phyloP scores from a whole-genome alignment of 2,329 filamentous ascomycete species.

The Trichoderma sp. region DNA sequence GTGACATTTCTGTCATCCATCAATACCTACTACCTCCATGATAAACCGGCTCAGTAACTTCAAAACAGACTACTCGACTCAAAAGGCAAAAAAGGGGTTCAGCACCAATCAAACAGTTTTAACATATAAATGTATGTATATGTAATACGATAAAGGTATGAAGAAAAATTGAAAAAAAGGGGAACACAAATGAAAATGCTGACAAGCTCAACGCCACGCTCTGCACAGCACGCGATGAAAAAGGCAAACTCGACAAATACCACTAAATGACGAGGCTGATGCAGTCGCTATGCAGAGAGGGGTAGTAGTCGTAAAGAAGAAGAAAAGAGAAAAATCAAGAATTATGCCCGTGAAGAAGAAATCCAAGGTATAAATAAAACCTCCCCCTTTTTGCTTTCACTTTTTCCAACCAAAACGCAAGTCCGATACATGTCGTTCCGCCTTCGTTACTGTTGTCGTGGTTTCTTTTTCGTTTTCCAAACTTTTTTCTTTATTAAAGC shows the following conservation, averaged over 20 bases:
- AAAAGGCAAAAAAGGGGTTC: not conserved
- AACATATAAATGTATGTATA: constrained; percentile 4
- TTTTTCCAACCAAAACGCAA: constrained; percentile 9
- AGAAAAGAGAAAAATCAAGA: not conserved
- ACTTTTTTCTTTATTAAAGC: not conserved
- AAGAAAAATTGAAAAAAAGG: not conserved
- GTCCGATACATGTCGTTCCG: not conserved
- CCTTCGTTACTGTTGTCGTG: constrained; percentile 11
- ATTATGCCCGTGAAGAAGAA: constrained; percentile 13
- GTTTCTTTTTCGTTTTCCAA: constrained; percentile 6
- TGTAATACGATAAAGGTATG: not conserved
- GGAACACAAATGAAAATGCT: constrained; percentile 15
- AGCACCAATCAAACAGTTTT: not conserved
- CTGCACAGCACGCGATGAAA: constrained; percentile 16
- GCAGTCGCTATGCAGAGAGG: constrained; percentile 15
- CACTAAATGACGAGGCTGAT: constrained; percentile 8
- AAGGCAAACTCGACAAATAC: constrained; percentile 2
- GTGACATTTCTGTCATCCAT: not conserved
- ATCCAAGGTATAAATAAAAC: constrained; percentile 6
- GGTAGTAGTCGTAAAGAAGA: not conserved
- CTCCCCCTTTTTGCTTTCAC: not conserved
- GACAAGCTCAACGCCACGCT: constrained; percentile 18
- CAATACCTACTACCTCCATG: too few relatives aligned
- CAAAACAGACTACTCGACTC: not conserved
- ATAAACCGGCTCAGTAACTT: not conserved